phyloP scores from a whole-genome alignment of 164 flowering plant species.

The Magnolia sinica region DNA sequence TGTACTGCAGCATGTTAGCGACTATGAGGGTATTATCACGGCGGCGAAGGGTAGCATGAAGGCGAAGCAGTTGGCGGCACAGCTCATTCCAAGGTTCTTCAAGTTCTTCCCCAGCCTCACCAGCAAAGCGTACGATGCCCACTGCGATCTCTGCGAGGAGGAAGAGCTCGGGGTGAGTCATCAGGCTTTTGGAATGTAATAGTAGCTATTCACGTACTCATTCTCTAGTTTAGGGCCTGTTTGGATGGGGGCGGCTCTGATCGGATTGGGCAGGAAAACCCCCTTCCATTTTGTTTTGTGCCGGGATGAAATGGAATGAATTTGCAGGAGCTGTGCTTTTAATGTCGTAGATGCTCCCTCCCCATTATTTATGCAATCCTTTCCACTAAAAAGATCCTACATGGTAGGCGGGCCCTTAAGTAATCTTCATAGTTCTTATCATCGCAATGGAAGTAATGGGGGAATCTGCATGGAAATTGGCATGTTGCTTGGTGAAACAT shows the following conservation, averaged over 20 bases:
- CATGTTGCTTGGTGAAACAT: no score
- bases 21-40: constrained; percentile 72
- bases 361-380: background rate
- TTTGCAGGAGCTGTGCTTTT: background rate
- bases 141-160: constrained; percentile 77
- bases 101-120: constrained; percentile 75
- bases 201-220: background rate
- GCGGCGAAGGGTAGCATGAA: constrained; percentile 73
- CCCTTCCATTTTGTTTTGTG: no score
- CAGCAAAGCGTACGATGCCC: constrained; percentile 55
- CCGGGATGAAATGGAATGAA: no score
- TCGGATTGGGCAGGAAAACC: background rate
- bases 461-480: no score
- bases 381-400: background rate
- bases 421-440: no score
- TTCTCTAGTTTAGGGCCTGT: background rate
- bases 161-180: constrained; percentile 83
- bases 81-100: constrained; percentile 88
- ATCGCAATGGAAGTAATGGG: no score
- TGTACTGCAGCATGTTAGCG: constrained; percentile 55
- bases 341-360: background rate
- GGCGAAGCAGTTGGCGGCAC: constrained; percentile 90
- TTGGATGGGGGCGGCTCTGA: background rate
- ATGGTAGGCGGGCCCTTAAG: background rate
- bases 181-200: background rate